Conservation (phyloP, 495 filamentous ascomycete genomes). For the Beverwykella pulmonaria region DNA sequence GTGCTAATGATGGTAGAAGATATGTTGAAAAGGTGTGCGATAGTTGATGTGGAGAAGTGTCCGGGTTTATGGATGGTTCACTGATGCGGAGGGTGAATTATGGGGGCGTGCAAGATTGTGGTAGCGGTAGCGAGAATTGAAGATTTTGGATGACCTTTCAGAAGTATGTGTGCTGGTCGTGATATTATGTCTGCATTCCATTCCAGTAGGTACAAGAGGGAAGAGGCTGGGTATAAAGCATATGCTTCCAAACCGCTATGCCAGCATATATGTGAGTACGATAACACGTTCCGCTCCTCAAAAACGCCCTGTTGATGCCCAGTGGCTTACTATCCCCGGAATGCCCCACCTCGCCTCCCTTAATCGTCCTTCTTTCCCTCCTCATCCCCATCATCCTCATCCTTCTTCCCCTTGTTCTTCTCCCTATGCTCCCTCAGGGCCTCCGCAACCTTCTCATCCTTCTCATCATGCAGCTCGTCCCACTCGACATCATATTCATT, state of each 20-base stretch:
- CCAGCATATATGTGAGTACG: not conserved
- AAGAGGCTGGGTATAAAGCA: not conserved
- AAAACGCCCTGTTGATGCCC: not conserved
- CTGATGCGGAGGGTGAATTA: not conserved
- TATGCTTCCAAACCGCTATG: not conserved
- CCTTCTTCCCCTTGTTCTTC: conserved; percentile 50
- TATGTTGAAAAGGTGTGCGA: not conserved
- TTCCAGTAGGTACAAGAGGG: not conserved
- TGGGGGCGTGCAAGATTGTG: not conserved
- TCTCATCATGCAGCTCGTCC: conserved; percentile 80
- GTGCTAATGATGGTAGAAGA: conserved; percentile 4
- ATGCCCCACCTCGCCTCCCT: no score
- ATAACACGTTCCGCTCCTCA: no score
- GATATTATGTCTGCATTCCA: no score
- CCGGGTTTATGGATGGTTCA: not conserved
- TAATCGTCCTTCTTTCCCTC: conserved; percentile 40
- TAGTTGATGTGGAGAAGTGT: not conserved
- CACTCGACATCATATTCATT: conserved; percentile 93
- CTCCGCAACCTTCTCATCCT: conserved; percentile 71
- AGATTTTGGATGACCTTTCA: conserved; percentile 1
- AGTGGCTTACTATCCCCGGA: not conserved
- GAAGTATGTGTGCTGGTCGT: not conserved
- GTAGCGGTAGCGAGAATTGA: not conserved
- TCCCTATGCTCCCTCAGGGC: conserved; percentile 65
- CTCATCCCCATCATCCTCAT: conserved; percentile 52